A percentile compares a stretch with the other conserved stretches of the same genome.
phyloP scores from a whole-genome alignment of 2,329 filamentous ascomycete species.

The Didymella glomerata region DNA sequence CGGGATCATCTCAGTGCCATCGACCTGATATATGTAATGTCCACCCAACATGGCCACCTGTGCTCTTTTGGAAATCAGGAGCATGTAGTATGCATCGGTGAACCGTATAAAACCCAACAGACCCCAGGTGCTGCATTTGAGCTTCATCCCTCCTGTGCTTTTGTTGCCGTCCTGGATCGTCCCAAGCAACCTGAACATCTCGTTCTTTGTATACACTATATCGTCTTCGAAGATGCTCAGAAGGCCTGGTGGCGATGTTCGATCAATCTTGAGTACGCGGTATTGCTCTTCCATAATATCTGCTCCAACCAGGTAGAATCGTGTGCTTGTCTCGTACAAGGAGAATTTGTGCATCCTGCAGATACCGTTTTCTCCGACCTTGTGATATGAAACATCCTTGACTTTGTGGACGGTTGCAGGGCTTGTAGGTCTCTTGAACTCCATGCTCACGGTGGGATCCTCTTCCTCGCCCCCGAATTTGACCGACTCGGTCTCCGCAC shows the following conservation, averaged over 20 bases:
- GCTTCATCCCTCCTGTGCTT: slow-evolving; percentile 84
- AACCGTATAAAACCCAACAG: slow-evolving; percentile 94
- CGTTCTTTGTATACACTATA: slow-evolving; percentile 88
- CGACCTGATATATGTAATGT: slow-evolving; percentile 94
- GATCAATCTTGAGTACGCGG: slow-evolving; percentile 92
- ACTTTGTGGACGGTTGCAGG: slow-evolving; percentile 50
- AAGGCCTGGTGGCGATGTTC: slow-evolving; percentile 80
- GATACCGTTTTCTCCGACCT: slow-evolving; percentile 54
- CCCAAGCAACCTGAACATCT: slow-evolving; percentile 92
- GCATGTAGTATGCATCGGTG: slow-evolving; percentile 96
- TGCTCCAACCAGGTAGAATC: slow-evolving; percentile 93
- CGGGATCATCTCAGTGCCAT: slow-evolving; percentile 90
- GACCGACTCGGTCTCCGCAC: slow-evolving; percentile 42
- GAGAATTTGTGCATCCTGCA: slow-evolving; percentile 90
- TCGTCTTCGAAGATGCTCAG: slow-evolving; percentile 91
- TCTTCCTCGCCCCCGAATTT: slow-evolving; percentile 54
- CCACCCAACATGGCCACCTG: slow-evolving; percentile 96
- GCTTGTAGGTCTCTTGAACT: slow-evolving; percentile 52
- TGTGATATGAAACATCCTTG: slow-evolving; percentile 52
- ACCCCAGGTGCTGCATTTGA: slow-evolving; percentile 92
- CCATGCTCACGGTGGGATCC: slow-evolving; percentile 50
- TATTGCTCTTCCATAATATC: slow-evolving; percentile 90
- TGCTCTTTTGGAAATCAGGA: slow-evolving; percentile 93
- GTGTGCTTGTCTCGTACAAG: slow-evolving; percentile 92
- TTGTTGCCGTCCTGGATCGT: slow-evolving; percentile 96